Evolutionary conservation across 306 rosid species (phyloP).

Genomic region (Acacia confusa): DNA sequence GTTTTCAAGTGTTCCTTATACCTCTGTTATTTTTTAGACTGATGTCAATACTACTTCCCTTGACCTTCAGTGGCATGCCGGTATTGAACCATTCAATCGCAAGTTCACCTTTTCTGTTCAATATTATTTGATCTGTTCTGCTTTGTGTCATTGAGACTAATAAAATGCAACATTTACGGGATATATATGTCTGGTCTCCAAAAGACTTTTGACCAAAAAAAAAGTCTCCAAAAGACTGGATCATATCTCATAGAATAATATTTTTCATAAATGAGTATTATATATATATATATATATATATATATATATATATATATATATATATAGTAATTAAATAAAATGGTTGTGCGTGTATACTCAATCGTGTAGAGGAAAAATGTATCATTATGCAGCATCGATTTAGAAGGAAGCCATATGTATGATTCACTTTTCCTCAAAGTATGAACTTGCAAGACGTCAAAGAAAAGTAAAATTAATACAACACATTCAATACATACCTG

Average conservation of each 20-base stretch:
- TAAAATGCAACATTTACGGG: not conserved
- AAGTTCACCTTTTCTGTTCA: not conserved
- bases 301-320: too few species aligned
- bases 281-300: too few species aligned
- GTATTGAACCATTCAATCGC: not conserved
- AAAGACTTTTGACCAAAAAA: too few species aligned
- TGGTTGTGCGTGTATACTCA: not conserved
- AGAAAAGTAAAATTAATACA: not conserved
- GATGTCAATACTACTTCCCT: not conserved
- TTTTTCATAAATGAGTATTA: not conserved
- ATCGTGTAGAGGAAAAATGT: too few species aligned
- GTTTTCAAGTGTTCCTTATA: constrained; percentile 2
- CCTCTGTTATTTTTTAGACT: not conserved
- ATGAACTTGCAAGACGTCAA: not conserved
- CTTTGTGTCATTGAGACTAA: not conserved
- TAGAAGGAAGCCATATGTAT: not conserved
- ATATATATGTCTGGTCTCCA: not conserved
- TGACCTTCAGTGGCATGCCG: not conserved
- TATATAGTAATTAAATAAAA: too few species aligned
- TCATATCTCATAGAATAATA: not conserved
- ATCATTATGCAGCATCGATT: not conserved
- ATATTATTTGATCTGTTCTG: not conserved
- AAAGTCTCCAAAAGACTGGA: not conserved
- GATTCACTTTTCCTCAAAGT: not conserved
- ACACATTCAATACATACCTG: not conserved